Evolutionary conservation across 2,329 filamentous ascomycete species (phyloP), one percentile per base, ranked within the genome.

Genomic region (Trichothecium sympodiale): DNA sequence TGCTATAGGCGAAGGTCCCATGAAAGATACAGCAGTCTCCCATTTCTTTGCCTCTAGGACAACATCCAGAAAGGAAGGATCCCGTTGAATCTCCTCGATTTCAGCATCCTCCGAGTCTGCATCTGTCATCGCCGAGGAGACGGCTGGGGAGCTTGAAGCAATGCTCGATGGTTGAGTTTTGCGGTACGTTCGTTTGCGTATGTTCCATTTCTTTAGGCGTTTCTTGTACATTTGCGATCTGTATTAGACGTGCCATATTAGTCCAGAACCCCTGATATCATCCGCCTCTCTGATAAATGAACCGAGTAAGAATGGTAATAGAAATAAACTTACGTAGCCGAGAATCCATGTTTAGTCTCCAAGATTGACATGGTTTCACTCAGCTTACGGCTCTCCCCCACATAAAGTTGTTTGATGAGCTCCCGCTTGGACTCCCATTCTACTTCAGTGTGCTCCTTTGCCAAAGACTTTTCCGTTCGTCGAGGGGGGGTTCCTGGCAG

Each of bases 201-300:
- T 40, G 34, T 56, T 54, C 56, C 56, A 60, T 41, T 58, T 60
- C 43, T 54, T 56, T 31, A 60, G 43, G 23, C 56, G 49, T 41
- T 60, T 60, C 38, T 60, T 60, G 36, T 57, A 60, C 55, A 59
- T 60, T 46, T 60, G 55, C 38, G 58, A 54, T 36, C 56, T 60
- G 34, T 17, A 17, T 29, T 33, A 18, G 9, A 17, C 14, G 16
- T 13, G 29, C 13, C 26, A 20, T 27, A 35, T 10, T 17, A 35
- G 7, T 17, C 14, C 17, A 34, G 17, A 23, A 14, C 14, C n/a
- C n/a, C 18, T 16, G 18, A 15, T 15, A 10, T n/a, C 7, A 8
- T 6, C 20, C 14, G 12, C n/a, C n/a, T n/a, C n/a, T n/a, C n/a
- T n/a, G n/a, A n/a, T n/a, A n/a, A n/a, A n/a, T n/a, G n/a, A n/a